phyloP scores from a whole-genome alignment of 2,329 filamentous ascomycete genomes.

The Sporothrix protearum region DNA sequence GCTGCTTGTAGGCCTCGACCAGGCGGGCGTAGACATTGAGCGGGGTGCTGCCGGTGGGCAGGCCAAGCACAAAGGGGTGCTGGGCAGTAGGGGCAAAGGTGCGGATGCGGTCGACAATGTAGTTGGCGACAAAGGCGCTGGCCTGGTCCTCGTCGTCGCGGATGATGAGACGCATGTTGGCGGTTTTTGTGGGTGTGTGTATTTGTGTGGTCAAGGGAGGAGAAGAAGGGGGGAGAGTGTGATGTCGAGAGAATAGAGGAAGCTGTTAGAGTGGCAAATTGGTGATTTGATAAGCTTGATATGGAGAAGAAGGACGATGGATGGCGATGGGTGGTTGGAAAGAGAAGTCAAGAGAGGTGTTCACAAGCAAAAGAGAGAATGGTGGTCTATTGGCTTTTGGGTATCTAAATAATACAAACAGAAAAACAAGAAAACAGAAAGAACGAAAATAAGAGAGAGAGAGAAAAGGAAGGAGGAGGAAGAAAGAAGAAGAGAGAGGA shows the following conservation, averaged over 20 bases:
- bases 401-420: slow-evolving; percentile 15
- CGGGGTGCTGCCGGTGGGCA: slow-evolving; percentile 70
- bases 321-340: neutral
- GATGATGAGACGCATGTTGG: slow-evolving; percentile 67
- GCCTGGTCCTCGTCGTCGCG: slow-evolving; percentile 60
- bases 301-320: neutral
- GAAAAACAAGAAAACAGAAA: slow-evolving; percentile 6
- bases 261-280: neutral
- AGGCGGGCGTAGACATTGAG: slow-evolving; percentile 66
- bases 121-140: slow-evolving; percentile 67
- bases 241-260: neutral
- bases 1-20: slow-evolving; percentile 58
- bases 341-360: neutral
- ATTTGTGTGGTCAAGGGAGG: neutral
- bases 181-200: neutral
- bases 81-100: slow-evolving; percentile 60
- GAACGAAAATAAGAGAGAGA: slow-evolving; percentile 10
- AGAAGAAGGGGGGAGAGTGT: neutral
- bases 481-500: neutral
- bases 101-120: slow-evolving; percentile 70
- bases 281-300: neutral
- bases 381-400: slow-evolving; percentile 13
- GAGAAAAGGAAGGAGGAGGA: neutral
- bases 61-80: slow-evolving; percentile 67
- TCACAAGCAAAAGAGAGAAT: slow-evolving; percentile 1